Evolutionary conservation across 2,329 filamentous ascomycete species (phyloP).

Genomic region (Scedosporium apiospermum): DNA sequence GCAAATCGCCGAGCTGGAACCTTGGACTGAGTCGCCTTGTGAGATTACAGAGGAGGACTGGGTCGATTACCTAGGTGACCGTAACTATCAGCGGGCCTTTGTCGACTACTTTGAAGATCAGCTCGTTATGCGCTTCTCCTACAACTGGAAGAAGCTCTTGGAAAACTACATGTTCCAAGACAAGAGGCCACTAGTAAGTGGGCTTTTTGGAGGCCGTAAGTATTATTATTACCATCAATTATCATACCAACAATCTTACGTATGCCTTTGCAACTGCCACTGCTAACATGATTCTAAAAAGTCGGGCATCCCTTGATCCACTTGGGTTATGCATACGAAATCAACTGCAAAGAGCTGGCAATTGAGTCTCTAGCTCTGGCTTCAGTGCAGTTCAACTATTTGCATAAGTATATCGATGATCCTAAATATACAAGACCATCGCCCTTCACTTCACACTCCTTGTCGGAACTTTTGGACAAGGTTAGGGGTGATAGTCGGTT

Average conservation of each 20-base stretch:
- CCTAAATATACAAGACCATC: slow-evolving; percentile 58
- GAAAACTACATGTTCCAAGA: slow-evolving; percentile 67
- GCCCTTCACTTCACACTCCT: slow-evolving; percentile 48
- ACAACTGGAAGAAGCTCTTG: slow-evolving; percentile 76
- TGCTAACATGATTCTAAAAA: slow-evolving; percentile 22
- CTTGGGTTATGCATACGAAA: slow-evolving; percentile 85
- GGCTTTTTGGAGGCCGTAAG: slow-evolving; percentile 69
- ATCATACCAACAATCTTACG: slow-evolving; percentile 3
- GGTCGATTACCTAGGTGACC: slow-evolving; percentile 72
- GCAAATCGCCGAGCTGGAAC: slow-evolving; percentile 61
- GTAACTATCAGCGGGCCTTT: slow-evolving; percentile 77
- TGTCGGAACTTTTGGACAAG: slow-evolving; percentile 61
- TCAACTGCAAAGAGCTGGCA: slow-evolving; percentile 73
- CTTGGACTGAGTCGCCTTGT: slow-evolving; percentile 74
- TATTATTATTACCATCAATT: slow-evolving; percentile 9
- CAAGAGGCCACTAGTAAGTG: slow-evolving; percentile 70
- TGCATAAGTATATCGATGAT: slow-evolving; percentile 64
- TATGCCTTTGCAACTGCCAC: slow-evolving; percentile 2
- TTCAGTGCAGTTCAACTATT: slow-evolving; percentile 45
- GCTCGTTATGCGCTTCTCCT: slow-evolving; percentile 60
- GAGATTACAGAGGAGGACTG: slow-evolving; percentile 81
- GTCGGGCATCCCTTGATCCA: slow-evolving; percentile 92
- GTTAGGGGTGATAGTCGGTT: slow-evolving; percentile 63
- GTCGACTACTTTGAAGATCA: slow-evolving; percentile 95
- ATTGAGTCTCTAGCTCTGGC: slow-evolving; percentile 78